phyloP scores from a whole-genome alignment of 257 asterid genomes.

The Ophiorrhiza pumila region DNA sequence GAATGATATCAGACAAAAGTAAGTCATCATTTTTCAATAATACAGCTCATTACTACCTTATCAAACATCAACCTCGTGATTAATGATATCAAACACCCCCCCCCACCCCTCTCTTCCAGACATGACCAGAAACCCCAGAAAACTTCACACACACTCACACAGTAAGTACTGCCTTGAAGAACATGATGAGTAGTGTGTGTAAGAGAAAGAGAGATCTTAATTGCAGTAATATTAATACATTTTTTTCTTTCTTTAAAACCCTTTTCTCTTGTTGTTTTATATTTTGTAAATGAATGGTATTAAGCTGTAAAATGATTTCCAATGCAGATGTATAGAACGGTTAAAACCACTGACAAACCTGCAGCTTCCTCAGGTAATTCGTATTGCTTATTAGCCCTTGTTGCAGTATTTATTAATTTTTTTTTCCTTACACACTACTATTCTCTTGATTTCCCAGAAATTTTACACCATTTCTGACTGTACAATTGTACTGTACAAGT shows the following conservation, averaged over 20 bases:
- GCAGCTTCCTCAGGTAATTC: slow-evolving; percentile 91
- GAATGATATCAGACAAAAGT: slow-evolving; percentile 45
- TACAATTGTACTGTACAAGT: background rate
- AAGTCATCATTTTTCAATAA: slow-evolving; percentile 87
- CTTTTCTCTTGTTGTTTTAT: slow-evolving; percentile 14
- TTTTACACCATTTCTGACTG: background rate
- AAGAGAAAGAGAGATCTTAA: slow-evolving; percentile 14
- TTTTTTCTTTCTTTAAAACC: background rate
- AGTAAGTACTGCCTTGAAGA: background rate
- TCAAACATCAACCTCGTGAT: slow-evolving; percentile 79
- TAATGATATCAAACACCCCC: slow-evolving; percentile 40
- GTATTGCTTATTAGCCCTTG: slow-evolving; percentile 18
- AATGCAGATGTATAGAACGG: slow-evolving; percentile 96
- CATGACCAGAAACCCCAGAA: slow-evolving; percentile 34
- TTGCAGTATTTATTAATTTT: slow-evolving; percentile 19
- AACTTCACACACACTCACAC: background rate
- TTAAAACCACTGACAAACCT: slow-evolving; percentile 90
- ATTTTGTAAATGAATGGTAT: slow-evolving; percentile 14
- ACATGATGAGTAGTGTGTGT: no score
- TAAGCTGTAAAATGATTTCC: slow-evolving; percentile 22
- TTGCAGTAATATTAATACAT: no score
- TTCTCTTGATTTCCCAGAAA: background rate
- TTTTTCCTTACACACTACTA: background rate
- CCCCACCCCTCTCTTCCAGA: no score
- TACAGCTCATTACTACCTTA: slow-evolving; percentile 44